A percentile compares a stretch with the other conserved stretches of the same genome.
Conservation (phyloP, 495 filamentous ascomycete species). For the Xylaria palmicola region DNA sequence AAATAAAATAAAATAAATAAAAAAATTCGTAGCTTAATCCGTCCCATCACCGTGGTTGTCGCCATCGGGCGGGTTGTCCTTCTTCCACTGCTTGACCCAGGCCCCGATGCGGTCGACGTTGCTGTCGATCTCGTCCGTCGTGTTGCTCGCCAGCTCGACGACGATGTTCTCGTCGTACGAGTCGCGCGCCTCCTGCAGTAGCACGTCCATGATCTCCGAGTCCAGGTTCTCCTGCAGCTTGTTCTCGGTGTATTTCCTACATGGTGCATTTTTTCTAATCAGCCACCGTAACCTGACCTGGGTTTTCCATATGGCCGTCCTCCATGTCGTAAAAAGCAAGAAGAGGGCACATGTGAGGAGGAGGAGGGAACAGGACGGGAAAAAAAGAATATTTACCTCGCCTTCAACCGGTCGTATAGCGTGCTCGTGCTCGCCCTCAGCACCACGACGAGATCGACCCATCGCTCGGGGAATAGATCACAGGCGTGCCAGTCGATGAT, state of each 20-base stretch:
- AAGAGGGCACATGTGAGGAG: not conserved
- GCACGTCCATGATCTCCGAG: slow-evolving; percentile 94
- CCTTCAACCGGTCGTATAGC: slow-evolving; percentile 76
- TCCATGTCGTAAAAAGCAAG: not conserved
- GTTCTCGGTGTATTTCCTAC: slow-evolving; percentile 71
- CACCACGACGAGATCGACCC: slow-evolving; percentile 95
- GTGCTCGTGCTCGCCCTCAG: slow-evolving; percentile 73
- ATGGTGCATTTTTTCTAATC: not conserved
- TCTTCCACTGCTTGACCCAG: slow-evolving; percentile 83
- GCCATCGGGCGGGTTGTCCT: slow-evolving; percentile 45
- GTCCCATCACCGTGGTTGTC: not conserved
- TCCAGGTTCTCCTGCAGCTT: slow-evolving; percentile 97
- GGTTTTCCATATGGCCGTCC: too few relatives aligned
- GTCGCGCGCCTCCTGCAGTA: slow-evolving; percentile 86
- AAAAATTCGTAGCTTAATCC: not conserved
- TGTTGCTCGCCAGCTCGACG: slow-evolving; percentile 84
- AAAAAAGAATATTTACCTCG: not conserved
- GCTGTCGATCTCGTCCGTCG: slow-evolving; percentile 75
- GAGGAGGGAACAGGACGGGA: not conserved
- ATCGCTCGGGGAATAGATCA: slow-evolving; percentile 89
- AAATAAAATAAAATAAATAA: too few relatives aligned
- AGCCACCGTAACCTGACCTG: not conserved
- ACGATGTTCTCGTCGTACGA: slow-evolving; percentile 85
- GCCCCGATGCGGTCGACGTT: slow-evolving; percentile 81
- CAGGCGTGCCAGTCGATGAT: slow-evolving; percentile 99